Percentiles rank a stretch among this genome's conserved stretches.
Evolutionary conservation across 2,329 filamentous ascomycete species (phyloP).

Genomic region (Aspergillus quadrilineatus): DNA sequence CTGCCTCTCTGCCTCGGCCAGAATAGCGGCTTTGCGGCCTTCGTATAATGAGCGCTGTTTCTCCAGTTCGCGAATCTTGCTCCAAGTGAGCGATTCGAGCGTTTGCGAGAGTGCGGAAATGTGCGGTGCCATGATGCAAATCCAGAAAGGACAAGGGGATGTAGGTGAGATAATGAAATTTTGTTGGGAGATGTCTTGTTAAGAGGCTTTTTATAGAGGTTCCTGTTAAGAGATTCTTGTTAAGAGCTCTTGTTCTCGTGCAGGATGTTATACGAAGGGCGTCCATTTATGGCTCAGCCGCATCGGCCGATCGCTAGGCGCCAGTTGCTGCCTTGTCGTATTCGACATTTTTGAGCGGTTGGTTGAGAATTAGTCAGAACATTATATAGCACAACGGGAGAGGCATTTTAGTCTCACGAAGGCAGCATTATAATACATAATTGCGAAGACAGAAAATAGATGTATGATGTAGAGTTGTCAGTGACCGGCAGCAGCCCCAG

Average conservation of each 20-base stretch:
- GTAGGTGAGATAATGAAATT: too few relatives aligned
- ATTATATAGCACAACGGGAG: not conserved
- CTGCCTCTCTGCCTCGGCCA: constrained; percentile 11
- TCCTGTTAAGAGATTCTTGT: too few relatives aligned
- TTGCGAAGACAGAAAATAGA: too few relatives aligned
- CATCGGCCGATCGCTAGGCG: not conserved
- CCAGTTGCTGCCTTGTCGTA: not conserved
- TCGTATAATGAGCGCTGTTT: constrained; percentile 23
- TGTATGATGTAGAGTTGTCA: too few relatives aligned
- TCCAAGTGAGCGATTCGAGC: constrained; percentile 22
- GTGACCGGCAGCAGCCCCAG: too few relatives aligned
- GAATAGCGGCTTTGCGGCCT: constrained; percentile 16
- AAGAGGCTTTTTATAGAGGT: too few relatives aligned
- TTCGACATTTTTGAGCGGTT: too few relatives aligned
- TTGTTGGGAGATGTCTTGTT: too few relatives aligned
- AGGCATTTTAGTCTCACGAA: not conserved
- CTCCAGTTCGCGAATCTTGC: constrained; percentile 30
- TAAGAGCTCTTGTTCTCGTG: too few relatives aligned
- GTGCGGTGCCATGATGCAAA: constrained; percentile 7
- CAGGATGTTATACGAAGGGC: not conserved
- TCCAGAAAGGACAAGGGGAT: not conserved
- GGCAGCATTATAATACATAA: too few relatives aligned
- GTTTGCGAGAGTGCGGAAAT: constrained; percentile 17
- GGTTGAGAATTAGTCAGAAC: not conserved
- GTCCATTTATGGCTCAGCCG: not conserved